Conservation (phyloP, 2,329 filamentous ascomycete species). For the Scytalidium lignicola region DNA sequence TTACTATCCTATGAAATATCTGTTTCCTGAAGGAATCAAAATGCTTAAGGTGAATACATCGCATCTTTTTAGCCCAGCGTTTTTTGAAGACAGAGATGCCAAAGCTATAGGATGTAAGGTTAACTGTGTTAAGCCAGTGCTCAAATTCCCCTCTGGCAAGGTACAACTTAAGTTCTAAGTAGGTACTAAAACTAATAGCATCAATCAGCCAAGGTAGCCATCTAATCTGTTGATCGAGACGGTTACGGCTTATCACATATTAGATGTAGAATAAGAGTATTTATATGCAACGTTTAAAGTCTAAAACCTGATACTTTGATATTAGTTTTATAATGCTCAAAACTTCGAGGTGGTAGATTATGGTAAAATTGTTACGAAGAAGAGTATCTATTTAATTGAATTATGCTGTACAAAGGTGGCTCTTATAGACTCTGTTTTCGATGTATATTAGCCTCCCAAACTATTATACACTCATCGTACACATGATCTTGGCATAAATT, state of each 20-base stretch:
- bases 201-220: constrained; percentile 43
- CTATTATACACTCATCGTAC: too few relatives aligned
- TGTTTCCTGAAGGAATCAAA: constrained; percentile 34
- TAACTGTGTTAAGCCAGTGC: constrained; percentile 36
- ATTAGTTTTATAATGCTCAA: too few relatives aligned
- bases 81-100: constrained; percentile 39
- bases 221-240: constrained; percentile 35
- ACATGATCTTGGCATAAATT: too few relatives aligned
- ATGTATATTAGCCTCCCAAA: too few relatives aligned
- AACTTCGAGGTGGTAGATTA: too few relatives aligned
- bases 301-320: too few relatives aligned
- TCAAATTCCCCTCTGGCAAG: constrained; percentile 31
- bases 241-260: constrained; percentile 20
- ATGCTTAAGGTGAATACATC: constrained; percentile 35
- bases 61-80: constrained; percentile 39
- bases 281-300: too few relatives aligned
- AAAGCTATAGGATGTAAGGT: constrained; percentile 34
- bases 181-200: constrained; percentile 44
- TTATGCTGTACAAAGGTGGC: too few relatives aligned
- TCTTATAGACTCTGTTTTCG: too few relatives aligned
- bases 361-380: too few relatives aligned
- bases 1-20: constrained; percentile 41
- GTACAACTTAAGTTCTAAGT: constrained; percentile 40
- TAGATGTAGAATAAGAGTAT: too few relatives aligned
- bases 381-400: too few relatives aligned